phyloP scores from a whole-genome alignment of 2,329 filamentous ascomycete species.

The Aspergillus sp. region DNA sequence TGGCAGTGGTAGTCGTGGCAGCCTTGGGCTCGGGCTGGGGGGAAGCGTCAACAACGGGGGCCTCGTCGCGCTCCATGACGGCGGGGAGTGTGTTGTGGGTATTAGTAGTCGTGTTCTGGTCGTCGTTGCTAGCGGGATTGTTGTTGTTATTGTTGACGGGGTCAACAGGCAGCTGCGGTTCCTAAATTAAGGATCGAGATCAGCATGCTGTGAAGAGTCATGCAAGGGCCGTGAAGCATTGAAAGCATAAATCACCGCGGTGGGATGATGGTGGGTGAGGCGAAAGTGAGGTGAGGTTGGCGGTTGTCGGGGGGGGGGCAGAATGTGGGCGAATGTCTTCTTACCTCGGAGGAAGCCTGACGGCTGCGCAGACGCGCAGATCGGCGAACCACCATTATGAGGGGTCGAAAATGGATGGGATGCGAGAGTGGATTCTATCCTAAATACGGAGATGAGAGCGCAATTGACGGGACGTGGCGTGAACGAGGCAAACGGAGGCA shows the following conservation, averaged over 20 bases:
- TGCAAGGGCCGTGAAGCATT: not conserved
- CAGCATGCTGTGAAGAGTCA: not conserved
- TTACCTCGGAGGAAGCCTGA: slow-evolving; percentile 35
- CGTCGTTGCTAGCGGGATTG: not conserved
- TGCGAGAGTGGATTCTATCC: not conserved
- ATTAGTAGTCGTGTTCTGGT: slow-evolving; percentile 9
- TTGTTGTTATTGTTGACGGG: slow-evolving; percentile 12
- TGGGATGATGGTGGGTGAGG: not conserved
- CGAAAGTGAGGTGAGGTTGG: not conserved
- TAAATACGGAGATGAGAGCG: not conserved
- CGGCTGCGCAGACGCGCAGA: slow-evolving; percentile 41
- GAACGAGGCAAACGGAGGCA: not conserved
- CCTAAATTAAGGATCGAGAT: slow-evolving; percentile 17
- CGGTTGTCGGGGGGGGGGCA: not conserved
- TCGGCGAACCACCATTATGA: slow-evolving; percentile 39
- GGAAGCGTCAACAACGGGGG: slow-evolving; percentile 29
- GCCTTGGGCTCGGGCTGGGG: not conserved
- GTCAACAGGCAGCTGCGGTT: slow-evolving; percentile 22
- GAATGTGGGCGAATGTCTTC: not conserved
- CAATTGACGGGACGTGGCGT: slow-evolving; percentile 1
- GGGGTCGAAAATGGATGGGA: not conserved
- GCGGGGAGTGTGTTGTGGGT: slow-evolving; percentile 41
- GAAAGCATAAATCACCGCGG: not conserved
- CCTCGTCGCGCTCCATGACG: slow-evolving; percentile 50
- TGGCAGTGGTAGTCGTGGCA: not conserved